Conservation (phyloP, 2,329 filamentous ascomycete species). For the Fusarium liriodendri region DNA sequence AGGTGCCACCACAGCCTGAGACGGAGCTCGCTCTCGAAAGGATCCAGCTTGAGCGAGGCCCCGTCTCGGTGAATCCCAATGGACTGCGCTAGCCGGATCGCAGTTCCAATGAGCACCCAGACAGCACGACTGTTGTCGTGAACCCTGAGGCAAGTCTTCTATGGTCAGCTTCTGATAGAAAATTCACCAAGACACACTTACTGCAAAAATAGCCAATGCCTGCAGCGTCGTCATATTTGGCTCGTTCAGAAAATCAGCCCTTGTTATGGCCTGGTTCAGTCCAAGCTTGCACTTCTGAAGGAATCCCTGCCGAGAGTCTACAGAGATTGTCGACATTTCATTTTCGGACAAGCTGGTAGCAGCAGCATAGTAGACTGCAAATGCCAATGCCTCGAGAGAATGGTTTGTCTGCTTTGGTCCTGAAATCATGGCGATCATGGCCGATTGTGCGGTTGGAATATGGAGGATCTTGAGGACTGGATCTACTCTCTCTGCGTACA, state of each 20-base stretch:
- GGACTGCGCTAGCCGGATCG: constrained; percentile 15
- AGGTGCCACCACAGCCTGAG: constrained; percentile 21
- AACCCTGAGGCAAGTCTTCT: constrained; percentile 13
- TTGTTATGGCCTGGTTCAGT: constrained; percentile 4
- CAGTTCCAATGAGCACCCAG: constrained; percentile 16
- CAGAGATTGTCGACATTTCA: constrained; percentile 2
- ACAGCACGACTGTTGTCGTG: constrained; percentile 13
- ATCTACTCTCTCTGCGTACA: constrained; percentile 15
- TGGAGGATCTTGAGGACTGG: constrained; percentile 20
- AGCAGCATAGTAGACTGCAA: constrained; percentile 21
- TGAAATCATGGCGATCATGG: constrained; percentile 18
- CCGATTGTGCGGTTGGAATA: constrained; percentile 18
- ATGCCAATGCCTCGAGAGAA: constrained; percentile 7
- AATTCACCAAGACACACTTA: neutral
- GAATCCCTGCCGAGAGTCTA: constrained; percentile 3
- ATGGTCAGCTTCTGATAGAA: neutral
- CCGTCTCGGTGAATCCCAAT: constrained; percentile 19
- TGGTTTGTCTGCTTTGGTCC: neutral
- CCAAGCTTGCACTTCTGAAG: constrained; percentile 12
- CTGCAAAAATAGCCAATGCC: constrained; percentile 16
- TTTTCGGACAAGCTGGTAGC: constrained; percentile 6
- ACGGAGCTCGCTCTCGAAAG: constrained; percentile 19
- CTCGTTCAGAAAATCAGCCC: constrained; percentile 13
- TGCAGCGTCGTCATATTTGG: constrained; percentile 10
- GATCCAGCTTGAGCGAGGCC: constrained; percentile 10